These are phyloP conservation scores for Boletus patriciae DNA, from an alignment of 768 basidiomycete species.

Conservation along the genomic window DNA sequence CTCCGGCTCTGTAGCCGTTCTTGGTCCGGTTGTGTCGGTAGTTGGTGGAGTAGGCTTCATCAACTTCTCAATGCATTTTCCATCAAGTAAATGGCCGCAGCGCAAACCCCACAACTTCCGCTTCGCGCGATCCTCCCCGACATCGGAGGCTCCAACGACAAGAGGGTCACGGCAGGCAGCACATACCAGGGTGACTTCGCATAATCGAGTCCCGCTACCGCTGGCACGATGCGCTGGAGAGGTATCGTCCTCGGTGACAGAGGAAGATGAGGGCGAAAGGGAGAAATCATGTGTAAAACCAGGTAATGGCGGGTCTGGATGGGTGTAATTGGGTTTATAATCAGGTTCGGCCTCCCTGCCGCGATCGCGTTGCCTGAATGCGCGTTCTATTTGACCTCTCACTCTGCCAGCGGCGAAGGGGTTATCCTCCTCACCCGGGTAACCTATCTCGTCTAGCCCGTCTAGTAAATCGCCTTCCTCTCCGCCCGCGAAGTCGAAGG, in stretches of 20 bases:
- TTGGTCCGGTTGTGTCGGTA: conserved; percentile 13
- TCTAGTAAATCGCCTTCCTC: conserved; percentile 17
- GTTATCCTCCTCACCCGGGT: conserved; percentile 16
- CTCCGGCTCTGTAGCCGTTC: conserved; percentile 10
- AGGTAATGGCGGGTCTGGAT: conserved; percentile 52
- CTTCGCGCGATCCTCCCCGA: conserved; percentile 45
- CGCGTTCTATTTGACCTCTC: conserved; percentile 22
- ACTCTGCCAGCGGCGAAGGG: conserved; percentile 14
- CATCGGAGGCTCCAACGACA: conserved; percentile 49
- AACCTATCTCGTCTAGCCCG: conserved; percentile 18
- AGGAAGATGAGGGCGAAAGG: conserved; percentile 29
- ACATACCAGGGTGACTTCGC: conserved; percentile 57
- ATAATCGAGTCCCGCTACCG: conserved; percentile 26
- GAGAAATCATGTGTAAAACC: conserved; percentile 73
- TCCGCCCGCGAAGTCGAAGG: conserved; percentile 19
- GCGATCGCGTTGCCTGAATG: conserved; percentile 22
- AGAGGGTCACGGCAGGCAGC: conserved; percentile 67
- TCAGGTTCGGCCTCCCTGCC: conserved; percentile 33
- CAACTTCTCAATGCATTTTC: conserved; percentile 64
- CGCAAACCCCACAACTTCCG: conserved; percentile 67
- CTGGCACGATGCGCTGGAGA: conserved; percentile 21
- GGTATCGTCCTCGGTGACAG: conserved; percentile 43
- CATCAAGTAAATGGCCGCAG: conserved; percentile 79
- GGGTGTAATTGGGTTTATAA: conserved; percentile 64
- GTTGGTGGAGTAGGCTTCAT: conserved; percentile 42